Base-by-base conservation (phyloP, 257 asterid species). In the Ligustrum vulgare region DNA sequence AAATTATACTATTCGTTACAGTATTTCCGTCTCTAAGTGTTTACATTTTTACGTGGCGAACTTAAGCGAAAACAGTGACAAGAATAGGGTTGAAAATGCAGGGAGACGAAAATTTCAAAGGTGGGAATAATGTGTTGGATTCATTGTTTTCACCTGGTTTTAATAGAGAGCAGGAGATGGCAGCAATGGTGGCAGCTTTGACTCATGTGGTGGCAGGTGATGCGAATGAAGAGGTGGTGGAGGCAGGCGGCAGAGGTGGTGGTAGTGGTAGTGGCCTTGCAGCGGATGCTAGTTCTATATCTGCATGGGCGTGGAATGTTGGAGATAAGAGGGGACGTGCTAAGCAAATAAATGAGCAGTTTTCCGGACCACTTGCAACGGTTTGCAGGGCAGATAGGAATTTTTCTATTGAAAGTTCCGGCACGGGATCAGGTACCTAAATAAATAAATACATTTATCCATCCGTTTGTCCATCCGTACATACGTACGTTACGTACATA, bases 131-230 rank as follows among this genome's bases (percentile, higher is more conserved):
- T 63, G 79, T 32, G 51, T 41, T 78, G 79, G 77, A 74, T 8
- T 75, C 84, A 2, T 41, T 85, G 77, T 75, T 76, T 63, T 81
- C 86, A 74, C 33, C 67, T 60, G 88, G 37, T 79, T 76, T 69
- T 16, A 73, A 81, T 64, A 86, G 96, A 72, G 92, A 91, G 76
- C 77, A 73, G 8, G 98, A 94, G 82, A 88, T 90, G 89, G 87
- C 91, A 3, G 87, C 79, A 36, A 69, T 69, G 72, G 58, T 69
- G 4, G 80, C 88, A 0, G 90, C 90, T 33, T 39, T 86, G 70
- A 69, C 85, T n/a, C 81, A 77, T 58, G 98, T 93, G 37, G 90
- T 93, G 54, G 90, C 90, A 75, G 89, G 83, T 23, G 78, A 72
- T 49, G 84, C 34, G 32, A 25, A 10, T 66, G 32, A 73, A 0